These are phyloP conservation scores for Ogataea kodamae DNA, from an alignment of 805 yeast species.

Conservation along the genomic window DNA sequence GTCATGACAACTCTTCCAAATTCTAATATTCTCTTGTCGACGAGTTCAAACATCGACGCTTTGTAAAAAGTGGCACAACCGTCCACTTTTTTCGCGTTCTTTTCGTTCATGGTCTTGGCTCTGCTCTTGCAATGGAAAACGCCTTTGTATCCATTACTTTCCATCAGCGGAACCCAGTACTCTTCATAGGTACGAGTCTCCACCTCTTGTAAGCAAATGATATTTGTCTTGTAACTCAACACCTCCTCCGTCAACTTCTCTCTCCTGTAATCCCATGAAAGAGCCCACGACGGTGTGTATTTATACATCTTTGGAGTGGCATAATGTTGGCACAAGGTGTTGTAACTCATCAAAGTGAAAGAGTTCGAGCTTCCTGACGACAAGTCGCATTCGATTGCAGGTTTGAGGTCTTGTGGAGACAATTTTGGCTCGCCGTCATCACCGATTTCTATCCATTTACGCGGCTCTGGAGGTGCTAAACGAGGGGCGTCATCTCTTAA, in stretches of 20 bases:
- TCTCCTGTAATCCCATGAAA: constrained; percentile 88
- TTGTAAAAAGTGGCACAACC: constrained; percentile 96
- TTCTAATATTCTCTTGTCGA: constrained; percentile 73
- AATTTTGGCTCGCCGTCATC: constrained; percentile 64
- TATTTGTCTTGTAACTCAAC: constrained; percentile 60
- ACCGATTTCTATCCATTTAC: constrained; percentile 79
- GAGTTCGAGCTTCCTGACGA: constrained; percentile 34
- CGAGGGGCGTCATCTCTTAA: constrained; percentile 81
- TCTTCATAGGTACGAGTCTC: constrained; percentile 84
- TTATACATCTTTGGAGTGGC: constrained; percentile 90
- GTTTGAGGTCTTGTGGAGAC: constrained; percentile 23
- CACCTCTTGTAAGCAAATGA: constrained; percentile 92
- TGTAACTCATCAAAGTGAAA: constrained; percentile 82
- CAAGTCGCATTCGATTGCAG: constrained; percentile 26
- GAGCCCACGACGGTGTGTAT: constrained; percentile 96
- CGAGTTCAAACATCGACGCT: constrained; percentile 60
- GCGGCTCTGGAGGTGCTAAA: constrained; percentile 59
- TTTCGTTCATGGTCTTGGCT: constrained; percentile 81
- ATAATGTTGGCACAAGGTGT: constrained; percentile 92
- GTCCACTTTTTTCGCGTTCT: constrained; percentile 85
- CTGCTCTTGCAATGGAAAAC: constrained; percentile 84
- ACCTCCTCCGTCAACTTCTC: constrained; percentile 74
- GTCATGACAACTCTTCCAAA: constrained; percentile 78
- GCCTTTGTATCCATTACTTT: constrained; percentile 73
- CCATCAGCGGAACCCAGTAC: constrained; percentile 76